Percentiles rank a stretch among this genome's conserved stretches.
Conservation (phyloP, 1,284 basidiomycete genomes). For the Cutaneotrichosporon sp. region DNA sequence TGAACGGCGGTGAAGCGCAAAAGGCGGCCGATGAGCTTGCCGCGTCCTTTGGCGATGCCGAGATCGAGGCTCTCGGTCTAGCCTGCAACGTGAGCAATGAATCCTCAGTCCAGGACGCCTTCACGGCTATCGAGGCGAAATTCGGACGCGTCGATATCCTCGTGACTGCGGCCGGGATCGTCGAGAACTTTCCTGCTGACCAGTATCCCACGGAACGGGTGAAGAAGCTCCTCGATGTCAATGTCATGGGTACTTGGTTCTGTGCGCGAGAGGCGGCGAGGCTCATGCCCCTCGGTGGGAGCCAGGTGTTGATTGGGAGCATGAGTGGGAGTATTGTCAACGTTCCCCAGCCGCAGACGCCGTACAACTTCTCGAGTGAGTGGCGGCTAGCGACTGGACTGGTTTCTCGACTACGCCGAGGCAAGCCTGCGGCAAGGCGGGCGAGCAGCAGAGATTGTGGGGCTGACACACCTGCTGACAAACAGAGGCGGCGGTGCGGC, state of each 20-base stretch:
- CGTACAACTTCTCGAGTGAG: constrained; percentile 86
- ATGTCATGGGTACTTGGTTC: constrained; percentile 81
- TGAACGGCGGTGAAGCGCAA: constrained; percentile 71
- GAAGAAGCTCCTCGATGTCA: constrained; percentile 82
- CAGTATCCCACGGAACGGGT: constrained; percentile 85
- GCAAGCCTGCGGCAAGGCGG: too few species aligned
- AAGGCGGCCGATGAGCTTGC: constrained; percentile 72
- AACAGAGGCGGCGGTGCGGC: constrained; percentile 53
- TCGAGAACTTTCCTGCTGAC: constrained; percentile 86
- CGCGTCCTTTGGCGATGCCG: constrained; percentile 62
- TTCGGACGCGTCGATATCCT: constrained; percentile 65
- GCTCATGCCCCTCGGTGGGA: constrained; percentile 61
- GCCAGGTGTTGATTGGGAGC: constrained; percentile 81
- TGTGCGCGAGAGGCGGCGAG: constrained; percentile 88
- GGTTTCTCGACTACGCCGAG: too few species aligned
- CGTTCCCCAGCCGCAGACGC: constrained; percentile 84
- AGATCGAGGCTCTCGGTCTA: constrained; percentile 71
- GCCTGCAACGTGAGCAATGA: constrained; percentile 89
- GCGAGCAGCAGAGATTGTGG: too few species aligned
- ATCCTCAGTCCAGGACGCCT: constrained; percentile 70
- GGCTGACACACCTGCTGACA: constrained; percentile 9
- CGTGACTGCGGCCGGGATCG: constrained; percentile 86
- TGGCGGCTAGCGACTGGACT: constrained; percentile 7
- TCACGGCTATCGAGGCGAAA: constrained; percentile 63
- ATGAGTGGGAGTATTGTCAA: constrained; percentile 89